Evolutionary conservation across 1,284 basidiomycete genomes (phyloP), one percentile per base, ranked within the genome.

Genomic region (Ustilago trichophora): DNA sequence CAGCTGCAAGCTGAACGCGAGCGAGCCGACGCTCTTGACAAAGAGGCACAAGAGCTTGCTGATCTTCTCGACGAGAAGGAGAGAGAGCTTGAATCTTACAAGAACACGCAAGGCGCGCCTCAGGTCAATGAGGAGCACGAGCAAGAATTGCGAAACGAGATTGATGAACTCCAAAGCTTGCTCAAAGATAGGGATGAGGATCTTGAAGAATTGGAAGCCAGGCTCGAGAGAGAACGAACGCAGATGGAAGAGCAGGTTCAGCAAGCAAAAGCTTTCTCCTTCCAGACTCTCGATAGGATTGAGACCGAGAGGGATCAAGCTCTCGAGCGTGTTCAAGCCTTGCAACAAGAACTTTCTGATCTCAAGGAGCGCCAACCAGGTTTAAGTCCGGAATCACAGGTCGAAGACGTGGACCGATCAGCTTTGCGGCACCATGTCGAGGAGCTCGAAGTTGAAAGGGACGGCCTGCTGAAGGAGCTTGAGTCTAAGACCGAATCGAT

Each of bases 221-320:
- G 57, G 8, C 49, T 70, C 13, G 57, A 70, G 11, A 43, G 57
- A 21, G 62, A 70, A 48, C 44, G 67, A n/a, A 19, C 6, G 7
- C 60, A 62, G 24, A 62, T 70, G 62, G 62, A 70, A 47, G 54
- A 65, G 34, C 67, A 70, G 29, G 67, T 70, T 5, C 57, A 70
- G 31, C 67, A 70, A 18, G 67, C 67, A 9, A 70, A 70, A 32
- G 57, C 67, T 3, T 70, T 57, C 33, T 70, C 67, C 15, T 57
- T 70, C 46, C 45, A 65, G 35, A 62, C 62, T 16, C 57, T 70
- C 25, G 67, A 70, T 34, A 52, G 56, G 19, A 58, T 70, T 37
- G 67, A 70, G 49, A 50, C 42, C 18, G 57, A 55, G 32, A 40
- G 67, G 25, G 67, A 70, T n/a, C 33, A 70, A 31, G 67, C 67